Evolutionary conservation across 331 rosid genomes (phyloP).

Genomic region (Malus hybrid): DNA sequence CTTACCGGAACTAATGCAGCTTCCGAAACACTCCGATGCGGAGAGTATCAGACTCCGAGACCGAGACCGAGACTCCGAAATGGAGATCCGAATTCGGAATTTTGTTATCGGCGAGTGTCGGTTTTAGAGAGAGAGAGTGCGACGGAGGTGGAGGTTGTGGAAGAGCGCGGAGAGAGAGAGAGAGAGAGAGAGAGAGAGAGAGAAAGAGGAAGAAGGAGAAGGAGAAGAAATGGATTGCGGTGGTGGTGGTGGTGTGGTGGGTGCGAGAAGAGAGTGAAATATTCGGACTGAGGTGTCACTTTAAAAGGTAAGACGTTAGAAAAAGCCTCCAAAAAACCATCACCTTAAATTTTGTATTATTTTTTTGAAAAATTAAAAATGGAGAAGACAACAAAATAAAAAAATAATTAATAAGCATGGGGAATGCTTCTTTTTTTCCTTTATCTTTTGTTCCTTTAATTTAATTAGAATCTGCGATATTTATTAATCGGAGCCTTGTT

Average conservation of each 20-base stretch:
- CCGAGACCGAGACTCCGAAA: conserved; percentile 15
- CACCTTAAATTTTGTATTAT: neutral
- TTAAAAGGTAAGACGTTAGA: conserved; percentile 39
- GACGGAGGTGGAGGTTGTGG: neutral
- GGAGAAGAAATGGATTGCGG: neutral
- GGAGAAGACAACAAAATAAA: neutral
- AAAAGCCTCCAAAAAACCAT: conserved; percentile 32
- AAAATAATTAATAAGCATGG: neutral
- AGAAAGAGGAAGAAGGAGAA: neutral
- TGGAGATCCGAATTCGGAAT: conserved; percentile 28
- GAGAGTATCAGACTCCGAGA: conserved; percentile 4
- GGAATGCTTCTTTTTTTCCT: neutral
- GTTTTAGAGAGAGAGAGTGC: neutral
- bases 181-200: neutral
- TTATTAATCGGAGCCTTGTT: neutral
- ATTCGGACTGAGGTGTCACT: conserved; percentile 55
- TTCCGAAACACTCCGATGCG: neutral
- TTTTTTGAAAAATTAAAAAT: neutral
- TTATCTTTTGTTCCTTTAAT: neutral
- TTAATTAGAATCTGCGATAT: neutral
- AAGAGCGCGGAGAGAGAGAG: neutral
- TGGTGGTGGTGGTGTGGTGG: conserved; percentile 17
- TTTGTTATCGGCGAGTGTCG: neutral
- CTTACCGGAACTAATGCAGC: conserved; percentile 36
- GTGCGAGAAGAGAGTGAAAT: conserved; percentile 32